Evolutionary conservation across 768 basidiomycete species (phyloP), one percentile per base, ranked within the genome.

Genomic region (Amyloporia xantha): DNA sequence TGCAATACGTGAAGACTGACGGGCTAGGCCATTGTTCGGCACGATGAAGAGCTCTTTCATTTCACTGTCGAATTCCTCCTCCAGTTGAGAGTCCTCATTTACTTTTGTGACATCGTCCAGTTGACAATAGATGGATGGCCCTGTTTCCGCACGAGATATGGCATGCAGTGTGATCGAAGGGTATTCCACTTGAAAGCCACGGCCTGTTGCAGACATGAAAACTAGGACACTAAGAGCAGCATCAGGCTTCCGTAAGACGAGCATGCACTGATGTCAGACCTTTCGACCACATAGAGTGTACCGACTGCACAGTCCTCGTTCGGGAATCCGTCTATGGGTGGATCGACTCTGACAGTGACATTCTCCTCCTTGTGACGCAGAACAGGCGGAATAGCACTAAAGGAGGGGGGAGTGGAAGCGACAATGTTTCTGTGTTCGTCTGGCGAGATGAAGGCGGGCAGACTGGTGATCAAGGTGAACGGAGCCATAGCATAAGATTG

Each of bases 101-200:
- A 54, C 50, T 4, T 41, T 40, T 3, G 44, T 33, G 3, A 17
- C 21, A 5, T 41, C 39, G 57, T 96, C 94, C 10, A 98, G 77
- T 57, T 99, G 96, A 62, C 93, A 96, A 66, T 97, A 98, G 62
- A 98, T 77, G 5, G 81, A 85, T 3, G 88, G 82, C 0, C 72
- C 74, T 7, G 67, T 51, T 37, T 80, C 78, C 2, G 77, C 74
- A 39, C 91, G 83, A 1, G 92, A 90, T 47, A 94, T 77, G 21
- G 96, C 96, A 59, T 99, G 96, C 2, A 99, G 77, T 1, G 91
- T 95, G 61, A 99, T 88, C 4, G 84, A 73, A 9, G 90, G 91
- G 64, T 95, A 98, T 49, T 83, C 74, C 61, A 98, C 78, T 55
- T 87, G 81, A 66, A 97, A 85, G 13, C 91, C 92, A 38, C 72